A percentile compares a stretch with the other conserved stretches of the same genome.
phyloP scores from a whole-genome alignment of 148 eudicot genomes.

The Chenopodium suecicum region DNA sequence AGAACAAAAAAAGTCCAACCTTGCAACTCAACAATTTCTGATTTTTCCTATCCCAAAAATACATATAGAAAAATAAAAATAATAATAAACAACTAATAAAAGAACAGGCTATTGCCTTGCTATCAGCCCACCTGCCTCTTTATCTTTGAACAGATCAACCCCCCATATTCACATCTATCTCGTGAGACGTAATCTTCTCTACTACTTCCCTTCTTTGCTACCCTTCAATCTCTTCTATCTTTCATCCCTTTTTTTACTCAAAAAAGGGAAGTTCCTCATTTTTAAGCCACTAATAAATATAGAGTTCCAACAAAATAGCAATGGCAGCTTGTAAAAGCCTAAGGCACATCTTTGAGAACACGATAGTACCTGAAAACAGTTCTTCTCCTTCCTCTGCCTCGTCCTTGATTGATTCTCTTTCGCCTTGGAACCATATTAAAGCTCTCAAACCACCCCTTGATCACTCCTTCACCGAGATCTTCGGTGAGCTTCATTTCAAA shows the following conservation, averaged over 20 bases:
- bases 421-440: slow-evolving; percentile 51
- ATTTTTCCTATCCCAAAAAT: not conserved
- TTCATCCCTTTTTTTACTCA: not conserved
- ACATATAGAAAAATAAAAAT: not conserved
- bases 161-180: slow-evolving; percentile 39
- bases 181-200: slow-evolving; percentile 36
- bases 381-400: slow-evolving; percentile 26
- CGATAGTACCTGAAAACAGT: slow-evolving; percentile 44
- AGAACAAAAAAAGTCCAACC: not conserved
- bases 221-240: slow-evolving; percentile 6
- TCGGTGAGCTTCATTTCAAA: slow-evolving; percentile 62
- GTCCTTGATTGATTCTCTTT: slow-evolving; percentile 40
- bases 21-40: not conserved
- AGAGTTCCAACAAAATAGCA: not conserved
- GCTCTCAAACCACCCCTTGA: slow-evolving; percentile 36
- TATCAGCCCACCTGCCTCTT: slow-evolving; percentile 18
- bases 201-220: not conserved
- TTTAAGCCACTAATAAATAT: slow-evolving; percentile 1
- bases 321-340: slow-evolving; percentile 78
- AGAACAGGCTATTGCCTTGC: not conserved
- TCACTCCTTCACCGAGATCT: slow-evolving; percentile 60
- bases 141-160: slow-evolving; percentile 22
- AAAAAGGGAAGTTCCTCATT: not conserved
- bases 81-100: not conserved
- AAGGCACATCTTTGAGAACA: slow-evolving; percentile 62